Evolutionary conservation across 2,329 filamentous ascomycete species (phyloP), one percentile per base, ranked within the genome.

Genomic region (Aphanoascus verrucosus): DNA sequence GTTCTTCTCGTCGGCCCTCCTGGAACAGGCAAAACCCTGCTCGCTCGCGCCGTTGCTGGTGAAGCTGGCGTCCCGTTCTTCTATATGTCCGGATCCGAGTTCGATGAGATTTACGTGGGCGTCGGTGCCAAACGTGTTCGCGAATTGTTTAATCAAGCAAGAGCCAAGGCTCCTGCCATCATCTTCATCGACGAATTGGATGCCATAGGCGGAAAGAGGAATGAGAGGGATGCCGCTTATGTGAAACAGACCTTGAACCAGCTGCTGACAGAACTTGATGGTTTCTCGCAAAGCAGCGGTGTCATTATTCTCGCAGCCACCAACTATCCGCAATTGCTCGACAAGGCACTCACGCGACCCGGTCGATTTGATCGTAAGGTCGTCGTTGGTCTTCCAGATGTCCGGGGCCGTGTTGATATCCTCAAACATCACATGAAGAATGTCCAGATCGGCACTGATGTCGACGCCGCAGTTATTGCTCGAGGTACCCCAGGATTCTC

Each of bases 1-100:
- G 88, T 98, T 55, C 79, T 98, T 49, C 80, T 98, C 20, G 88
- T 95, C 64, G 93, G 93, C 0, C 93, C 93, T 65, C 93, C 93
- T 50, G 93, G 93, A 74, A 98, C 93, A 57, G 93, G 93, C 73
- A 98, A 98, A 74, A 98, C 93, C 11, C 80, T 98, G 40, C 80
- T 98, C 57, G 93, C 93, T 58, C 85, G 93, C 64, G 94, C 93
- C 53, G 93, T 98, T 56, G 93, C 93, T 46, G 93, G 93, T 50
- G 93, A 98, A 74, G 90, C 93, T 52, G 93, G 91, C 53, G 93
- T 98, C 15, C 93, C 93, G 1, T 98, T 98, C 78, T 98, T 97
- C 78, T 98, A 96, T 78, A 97, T 98, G 91, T 98, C 93, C 65
- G 93, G 93, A 49, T 94, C 88, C 55, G 93, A 98, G 69, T 98